Conservation (phyloP, 164 flowering plant species). For the Vitis vinifera region ASM3070453v1 NC_081814.1:3209001-3209500, state of each 20-base stretch:
- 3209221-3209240: too few species aligned
- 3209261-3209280: too few species aligned
- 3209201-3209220: too few species aligned
- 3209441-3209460: slow-evolving; percentile 61
- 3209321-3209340: too few species aligned
- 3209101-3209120: slow-evolving; percentile 14
- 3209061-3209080: slow-evolving; percentile 43
- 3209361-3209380: too few species aligned
- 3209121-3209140: background rate
- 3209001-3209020: slow-evolving; percentile 73
- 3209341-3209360: too few species aligned
- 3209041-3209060: slow-evolving; percentile 36
- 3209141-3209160: background rate
- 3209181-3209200: too few species aligned
- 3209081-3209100: slow-evolving; percentile 63
- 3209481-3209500: slow-evolving; percentile 87
- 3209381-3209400: background rate
- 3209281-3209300: too few species aligned
- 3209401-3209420: slow-evolving; percentile 23
- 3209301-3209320: too few species aligned
- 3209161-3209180: background rate
- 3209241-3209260: too few species aligned
- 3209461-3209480: slow-evolving; percentile 91
- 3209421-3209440: slow-evolving; percentile 73
- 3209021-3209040: slow-evolving; percentile 40